These are phyloP conservation scores for Luvunga scandens DNA, from an alignment of 345 rosid species.

Conservation along the genomic window DNA sequence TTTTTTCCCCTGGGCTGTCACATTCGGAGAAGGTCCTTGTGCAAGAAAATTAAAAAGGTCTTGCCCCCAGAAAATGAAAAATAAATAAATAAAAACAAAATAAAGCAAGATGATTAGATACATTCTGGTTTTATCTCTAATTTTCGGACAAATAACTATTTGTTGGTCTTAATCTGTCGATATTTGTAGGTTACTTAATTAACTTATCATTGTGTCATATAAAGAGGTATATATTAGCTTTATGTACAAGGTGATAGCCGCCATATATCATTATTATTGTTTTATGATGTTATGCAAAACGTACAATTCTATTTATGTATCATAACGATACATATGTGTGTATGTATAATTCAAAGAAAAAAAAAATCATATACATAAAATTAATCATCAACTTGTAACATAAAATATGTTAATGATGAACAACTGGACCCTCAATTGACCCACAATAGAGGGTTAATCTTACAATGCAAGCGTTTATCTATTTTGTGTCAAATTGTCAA, in stretches of 20 bases:
- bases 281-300: too few relatives aligned
- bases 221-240: not conserved
- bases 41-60: not conserved
- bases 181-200: not conserved
- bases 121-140: conserved; percentile 3
- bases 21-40: not conserved
- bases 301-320: too few relatives aligned
- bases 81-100: too few relatives aligned
- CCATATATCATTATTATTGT: not conserved
- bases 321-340: too few relatives aligned
- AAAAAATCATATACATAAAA: too few relatives aligned
- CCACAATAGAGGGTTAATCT: too few relatives aligned
- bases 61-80: not conserved
- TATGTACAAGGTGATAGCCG: not conserved
- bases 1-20: not conserved
- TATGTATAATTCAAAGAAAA: too few relatives aligned
- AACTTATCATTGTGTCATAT: not conserved
- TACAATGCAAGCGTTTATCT: too few relatives aligned
- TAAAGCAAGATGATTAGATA: conserved; percentile 15
- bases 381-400: too few relatives aligned
- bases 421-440: too few relatives aligned
- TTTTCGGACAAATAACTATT: conserved; percentile 20
- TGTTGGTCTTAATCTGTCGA: conserved; percentile 20
- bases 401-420: too few relatives aligned
- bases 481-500: too few relatives aligned